phyloP scores from a whole-genome alignment of 352 stramenopile genomes.

The Pythium dissimile region DNA sequence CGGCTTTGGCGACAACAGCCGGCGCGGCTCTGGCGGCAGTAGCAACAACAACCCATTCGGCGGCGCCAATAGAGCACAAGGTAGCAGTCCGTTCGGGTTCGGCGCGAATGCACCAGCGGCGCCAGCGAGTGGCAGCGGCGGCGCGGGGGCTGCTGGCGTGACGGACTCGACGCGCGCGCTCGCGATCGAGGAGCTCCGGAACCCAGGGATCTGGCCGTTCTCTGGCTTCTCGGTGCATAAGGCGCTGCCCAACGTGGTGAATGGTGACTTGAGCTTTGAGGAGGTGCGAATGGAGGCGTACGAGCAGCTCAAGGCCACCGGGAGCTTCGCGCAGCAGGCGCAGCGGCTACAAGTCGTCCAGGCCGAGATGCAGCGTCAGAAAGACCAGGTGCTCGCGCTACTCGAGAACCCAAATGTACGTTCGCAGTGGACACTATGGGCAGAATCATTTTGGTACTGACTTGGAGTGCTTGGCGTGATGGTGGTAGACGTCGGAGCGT shows the following conservation, averaged over 20 bases:
- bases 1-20: slow-evolving; percentile 14
- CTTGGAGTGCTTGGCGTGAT: not conserved
- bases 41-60: slow-evolving; percentile 14
- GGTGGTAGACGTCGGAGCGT: slow-evolving; percentile 34
- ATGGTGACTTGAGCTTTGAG: slow-evolving; percentile 56
- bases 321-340: slow-evolving; percentile 35
- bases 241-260: slow-evolving; percentile 54
- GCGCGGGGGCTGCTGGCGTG: slow-evolving; percentile 4
- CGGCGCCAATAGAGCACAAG: slow-evolving; percentile 1
- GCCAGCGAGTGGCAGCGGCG: not conserved
- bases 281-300: slow-evolving; percentile 63
- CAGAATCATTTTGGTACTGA: too few relatives aligned
- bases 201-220: slow-evolving; percentile 52
- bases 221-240: slow-evolving; percentile 64
- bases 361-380: slow-evolving; percentile 46
- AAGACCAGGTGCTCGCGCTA: slow-evolving; percentile 40
- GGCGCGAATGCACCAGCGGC: too few relatives aligned
- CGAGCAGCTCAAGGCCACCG: slow-evolving; percentile 46
- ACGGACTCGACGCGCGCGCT: slow-evolving; percentile 45
- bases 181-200: slow-evolving; percentile 55
- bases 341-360: slow-evolving; percentile 38
- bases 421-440: not conserved
- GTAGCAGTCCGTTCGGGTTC: not conserved
- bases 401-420: slow-evolving; percentile 37
- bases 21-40: slow-evolving; percentile 11